Base-by-base conservation (phyloP, 331 rosid genomes). In the Rosa hybrid region DNA sequence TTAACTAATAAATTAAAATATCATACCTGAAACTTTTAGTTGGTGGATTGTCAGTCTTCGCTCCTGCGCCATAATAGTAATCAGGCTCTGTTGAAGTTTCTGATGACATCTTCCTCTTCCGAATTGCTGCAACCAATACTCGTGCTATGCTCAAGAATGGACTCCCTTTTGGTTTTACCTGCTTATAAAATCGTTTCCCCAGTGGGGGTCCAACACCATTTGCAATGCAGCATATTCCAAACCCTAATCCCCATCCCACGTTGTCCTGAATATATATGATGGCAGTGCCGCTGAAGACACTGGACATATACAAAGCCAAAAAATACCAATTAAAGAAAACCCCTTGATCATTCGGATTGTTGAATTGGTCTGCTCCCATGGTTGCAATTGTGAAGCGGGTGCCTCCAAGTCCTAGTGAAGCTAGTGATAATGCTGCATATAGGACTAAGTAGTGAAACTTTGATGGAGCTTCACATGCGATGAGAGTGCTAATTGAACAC, bases 201-300 rank as follows among this genome's bases (percentile, higher is more conserved):
- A 80, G 30, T 27, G 27, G 27, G 27, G 27, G 12, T 11, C 71
- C 78, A 44, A 70, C 12, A 21, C 16, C 77, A 67, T 59, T 64
- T 7, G 75, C 12, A 41, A 71, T 16, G 62, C 62, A 42, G n/a
- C 81, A 80, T 27, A 84, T 60, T 13, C 78, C 86, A 59, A 63
- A 84, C 64, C 86, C 86, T n/a, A 84, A 53, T 7, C 81, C 81
- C 88, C 85, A 81, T 3, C 88, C 83, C 21, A 84, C 65, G 13
- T 84, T 84, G 42, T 81, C 78, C 71, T 84, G 67, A 2, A 85
- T 12, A 57, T 85, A 85, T 25, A 85, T 65, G 69, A 85, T 41
- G 39, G 17, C 83, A 0, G 72, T 42, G 60, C n/a, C 42, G 76
- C 83, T 60, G 21, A 81, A 13, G 27, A 68, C 68, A 45, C 23